phyloP scores from a whole-genome alignment of 129 eudicot genomes.

The Flaveria ramosissima region DNA sequence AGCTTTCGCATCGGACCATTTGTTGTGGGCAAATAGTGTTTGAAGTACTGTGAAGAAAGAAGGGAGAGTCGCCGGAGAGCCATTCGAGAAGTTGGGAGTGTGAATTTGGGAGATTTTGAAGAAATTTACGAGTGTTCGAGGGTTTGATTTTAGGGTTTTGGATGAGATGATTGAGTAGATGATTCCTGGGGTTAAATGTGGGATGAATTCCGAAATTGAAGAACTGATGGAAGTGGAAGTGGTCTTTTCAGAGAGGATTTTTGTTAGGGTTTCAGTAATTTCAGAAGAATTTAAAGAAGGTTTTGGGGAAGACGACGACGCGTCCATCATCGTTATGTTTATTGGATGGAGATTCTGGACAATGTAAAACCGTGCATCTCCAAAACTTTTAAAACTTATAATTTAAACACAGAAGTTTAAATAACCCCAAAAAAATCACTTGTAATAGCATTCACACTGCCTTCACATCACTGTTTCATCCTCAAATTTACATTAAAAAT shows the following conservation, averaged over 20 bases:
- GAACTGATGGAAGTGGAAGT: slow-evolving; percentile 13
- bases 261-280: slow-evolving; percentile 43
- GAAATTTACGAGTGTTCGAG: slow-evolving; percentile 53
- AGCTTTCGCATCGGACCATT: slow-evolving; percentile 67
- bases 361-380: not conserved
- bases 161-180: slow-evolving; percentile 58
- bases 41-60: slow-evolving; percentile 60
- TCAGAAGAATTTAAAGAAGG: slow-evolving; percentile 36
- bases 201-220: slow-evolving; percentile 47
- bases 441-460: too few relatives aligned
- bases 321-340: slow-evolving; percentile 17
- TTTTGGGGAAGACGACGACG: slow-evolving; percentile 29
- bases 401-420: too few relatives aligned
- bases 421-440: too few relatives aligned
- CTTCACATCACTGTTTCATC: too few relatives aligned
- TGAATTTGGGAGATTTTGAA: slow-evolving; percentile 41
- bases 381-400: too few relatives aligned
- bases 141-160: slow-evolving; percentile 55
- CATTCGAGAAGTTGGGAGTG: slow-evolving; percentile 23
- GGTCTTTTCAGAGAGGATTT: slow-evolving; percentile 32
- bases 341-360: not conserved
- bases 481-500: too few relatives aligned
- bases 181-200: slow-evolving; percentile 54
- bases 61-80: slow-evolving; percentile 39
- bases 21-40: slow-evolving; percentile 60